These are phyloP conservation scores for Trichophyton mentagrophytes DNA, from an alignment of 2,329 filamentous ascomycete species.

Conservation along the genomic window DNA sequence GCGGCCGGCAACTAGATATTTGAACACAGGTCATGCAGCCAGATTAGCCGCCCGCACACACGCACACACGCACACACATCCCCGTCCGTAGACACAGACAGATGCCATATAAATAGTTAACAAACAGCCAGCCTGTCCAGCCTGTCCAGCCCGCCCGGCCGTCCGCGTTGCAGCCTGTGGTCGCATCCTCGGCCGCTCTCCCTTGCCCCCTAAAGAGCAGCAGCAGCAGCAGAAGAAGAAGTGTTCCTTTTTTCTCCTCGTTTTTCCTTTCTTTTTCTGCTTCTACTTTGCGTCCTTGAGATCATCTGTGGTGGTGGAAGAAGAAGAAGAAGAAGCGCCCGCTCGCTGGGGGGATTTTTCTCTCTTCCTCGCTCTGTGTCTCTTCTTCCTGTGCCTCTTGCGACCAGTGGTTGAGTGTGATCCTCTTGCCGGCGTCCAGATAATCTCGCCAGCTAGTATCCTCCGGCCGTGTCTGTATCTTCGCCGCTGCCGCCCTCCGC, in stretches of 20 bases:
- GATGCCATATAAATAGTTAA: not conserved
- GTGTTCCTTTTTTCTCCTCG: not conserved
- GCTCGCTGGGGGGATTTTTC: not conserved
- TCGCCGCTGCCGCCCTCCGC: too few species aligned
- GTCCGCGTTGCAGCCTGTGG: not conserved
- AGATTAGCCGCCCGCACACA: too few species aligned
- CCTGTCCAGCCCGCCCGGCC: not conserved
- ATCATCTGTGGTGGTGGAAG: not conserved
- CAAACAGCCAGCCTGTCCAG: not conserved
- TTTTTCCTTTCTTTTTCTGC: not conserved
- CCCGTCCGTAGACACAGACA: too few species aligned
- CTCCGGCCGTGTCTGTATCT: too few species aligned
- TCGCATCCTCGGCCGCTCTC: conserved; percentile 1
- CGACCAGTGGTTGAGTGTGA: not conserved
- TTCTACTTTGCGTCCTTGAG: not conserved
- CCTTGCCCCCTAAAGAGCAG: not conserved
- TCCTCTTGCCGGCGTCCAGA: too few species aligned
- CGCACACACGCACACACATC: too few species aligned
- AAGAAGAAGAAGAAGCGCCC: not conserved
- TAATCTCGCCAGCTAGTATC: too few species aligned
- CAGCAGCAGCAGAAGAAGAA: too few species aligned
- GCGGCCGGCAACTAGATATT: too few species aligned
- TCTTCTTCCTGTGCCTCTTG: not conserved
- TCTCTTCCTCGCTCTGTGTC: not conserved
- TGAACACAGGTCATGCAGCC: too few species aligned